Conservation (phyloP, 352 stramenopile species). For the Globisporangium cederbergense region DNA sequence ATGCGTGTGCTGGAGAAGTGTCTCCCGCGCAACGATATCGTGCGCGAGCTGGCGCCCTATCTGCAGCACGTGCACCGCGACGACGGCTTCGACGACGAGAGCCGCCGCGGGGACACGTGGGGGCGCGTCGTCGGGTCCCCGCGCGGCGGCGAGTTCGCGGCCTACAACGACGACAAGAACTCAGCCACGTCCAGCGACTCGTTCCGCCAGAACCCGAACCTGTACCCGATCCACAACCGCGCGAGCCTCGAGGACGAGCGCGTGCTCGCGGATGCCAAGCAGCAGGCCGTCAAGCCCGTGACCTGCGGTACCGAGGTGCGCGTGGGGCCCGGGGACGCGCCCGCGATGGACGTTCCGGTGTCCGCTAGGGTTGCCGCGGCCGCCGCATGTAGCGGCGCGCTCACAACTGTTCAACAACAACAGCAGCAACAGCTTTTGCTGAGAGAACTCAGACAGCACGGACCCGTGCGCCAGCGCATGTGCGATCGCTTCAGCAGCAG, state of each 20-base stretch:
- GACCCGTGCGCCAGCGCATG: conserved; percentile 16
- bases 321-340: conserved; percentile 11
- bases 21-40: conserved; percentile 84
- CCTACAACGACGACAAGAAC: conserved; percentile 49
- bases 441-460: not conserved
- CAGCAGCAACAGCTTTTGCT: not conserved
- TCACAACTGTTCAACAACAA: not conserved
- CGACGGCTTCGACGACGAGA: conserved; percentile 59
- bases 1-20: conserved; percentile 87
- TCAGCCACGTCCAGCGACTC: conserved; percentile 55
- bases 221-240: conserved; percentile 28
- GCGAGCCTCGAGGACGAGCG: conserved; percentile 20
- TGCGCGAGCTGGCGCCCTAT: conserved; percentile 82
- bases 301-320: conserved; percentile 13
- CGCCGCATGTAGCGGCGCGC: not conserved
- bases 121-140: conserved; percentile 41
- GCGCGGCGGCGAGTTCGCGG: conserved; percentile 39
- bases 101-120: conserved; percentile 41
- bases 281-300: conserved; percentile 13
- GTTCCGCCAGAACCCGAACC: conserved; percentile 44
- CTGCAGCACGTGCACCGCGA: conserved; percentile 82
- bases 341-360: conserved; percentile 14
- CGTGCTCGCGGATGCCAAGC: conserved; percentile 27
- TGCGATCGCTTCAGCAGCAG: conserved; percentile 18
- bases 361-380: not conserved